Evolutionary conservation across 805 yeast genomes (phyloP).

Genomic region (Starmerella lactis-condensi): DNA sequence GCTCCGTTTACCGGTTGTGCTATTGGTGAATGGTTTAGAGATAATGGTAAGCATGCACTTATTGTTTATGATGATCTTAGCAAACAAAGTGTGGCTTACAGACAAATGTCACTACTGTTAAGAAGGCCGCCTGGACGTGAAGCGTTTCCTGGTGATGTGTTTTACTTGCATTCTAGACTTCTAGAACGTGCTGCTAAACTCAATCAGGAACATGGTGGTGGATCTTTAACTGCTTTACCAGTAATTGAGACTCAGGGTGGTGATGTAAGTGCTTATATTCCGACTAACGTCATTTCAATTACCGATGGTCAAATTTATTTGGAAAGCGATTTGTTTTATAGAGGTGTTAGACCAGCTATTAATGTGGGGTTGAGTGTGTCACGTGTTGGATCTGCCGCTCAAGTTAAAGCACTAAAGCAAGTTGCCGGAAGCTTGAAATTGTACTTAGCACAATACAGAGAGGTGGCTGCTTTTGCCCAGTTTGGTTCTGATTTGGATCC

Average conservation of each 20-base stretch:
- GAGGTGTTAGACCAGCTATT: constrained; percentile 99
- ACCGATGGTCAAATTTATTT: constrained; percentile 97
- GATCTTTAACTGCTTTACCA: constrained; percentile 91
- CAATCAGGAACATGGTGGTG: constrained; percentile 76
- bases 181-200: constrained; percentile 96
- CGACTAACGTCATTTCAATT: constrained; percentile 93
- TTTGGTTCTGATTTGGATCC: constrained; percentile 99
- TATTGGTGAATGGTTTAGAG: constrained; percentile 99
- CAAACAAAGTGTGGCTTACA: constrained; percentile 99
- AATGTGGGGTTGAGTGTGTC: constrained; percentile 99
- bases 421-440: constrained; percentile 99
- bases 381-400: constrained; percentile 99
- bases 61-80: constrained; percentile 96
- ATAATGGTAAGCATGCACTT: constrained; percentile 94
- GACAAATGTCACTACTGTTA: constrained; percentile 92
- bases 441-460: constrained; percentile 99
- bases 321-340: constrained; percentile 99
- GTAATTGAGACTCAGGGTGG: constrained; percentile 98
- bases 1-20: constrained; percentile 99
- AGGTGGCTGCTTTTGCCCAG: constrained; percentile 99
- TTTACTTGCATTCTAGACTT: constrained; percentile 86
- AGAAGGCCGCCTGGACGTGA: constrained; percentile 97
- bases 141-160: constrained; percentile 94
- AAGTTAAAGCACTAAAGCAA: constrained; percentile 99
- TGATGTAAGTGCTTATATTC: constrained; percentile 95